Evolutionary conservation across 2,329 filamentous ascomycete genomes (phyloP).

Genomic region (Furcasterigmium sp.): DNA sequence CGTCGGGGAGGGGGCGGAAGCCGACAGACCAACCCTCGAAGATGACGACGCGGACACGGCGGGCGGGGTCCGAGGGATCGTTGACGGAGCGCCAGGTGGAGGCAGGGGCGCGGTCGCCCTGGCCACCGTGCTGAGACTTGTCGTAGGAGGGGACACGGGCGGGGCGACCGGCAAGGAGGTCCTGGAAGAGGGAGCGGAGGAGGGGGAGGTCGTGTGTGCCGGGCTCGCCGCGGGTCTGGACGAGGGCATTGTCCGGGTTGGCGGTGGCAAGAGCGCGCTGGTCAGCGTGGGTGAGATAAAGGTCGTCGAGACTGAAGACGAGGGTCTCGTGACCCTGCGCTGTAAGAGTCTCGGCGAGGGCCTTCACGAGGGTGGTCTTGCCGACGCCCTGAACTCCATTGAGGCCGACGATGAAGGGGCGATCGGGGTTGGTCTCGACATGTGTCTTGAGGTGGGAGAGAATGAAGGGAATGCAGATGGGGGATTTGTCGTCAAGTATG

Average conservation of each 20-base stretch:
- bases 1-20: conserved; percentile 58
- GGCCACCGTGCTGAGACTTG: conserved; percentile 71
- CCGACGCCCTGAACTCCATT: conserved; percentile 90
- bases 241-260: conserved; percentile 66
- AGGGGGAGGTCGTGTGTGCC: conserved; percentile 75
- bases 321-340: conserved; percentile 55
- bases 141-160: conserved; percentile 70
- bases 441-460: conserved; percentile 52
- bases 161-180: conserved; percentile 45
- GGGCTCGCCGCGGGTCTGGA: conserved; percentile 79
- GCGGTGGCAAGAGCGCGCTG: conserved; percentile 60
- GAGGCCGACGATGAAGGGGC: conserved; percentile 79
- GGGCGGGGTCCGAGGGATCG: conserved; percentile 37
- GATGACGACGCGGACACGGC: conserved; percentile 59
- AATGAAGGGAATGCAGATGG: conserved; percentile 74
- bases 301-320: conserved; percentile 81
- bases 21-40: conserved; percentile 92
- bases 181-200: conserved; percentile 54
- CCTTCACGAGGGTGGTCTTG: conserved; percentile 79
- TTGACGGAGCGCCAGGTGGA: conserved; percentile 57
- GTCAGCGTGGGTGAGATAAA: conserved; percentile 71
- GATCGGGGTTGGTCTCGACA: conserved; percentile 30
- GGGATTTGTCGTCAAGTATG: conserved; percentile 72
- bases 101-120: conserved; percentile 67
- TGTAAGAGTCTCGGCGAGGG: conserved; percentile 57